These are phyloP conservation scores for Skeletonema marinoi DNA, from an alignment of 108 stramenopile species.

Conservation along the genomic window DNA sequence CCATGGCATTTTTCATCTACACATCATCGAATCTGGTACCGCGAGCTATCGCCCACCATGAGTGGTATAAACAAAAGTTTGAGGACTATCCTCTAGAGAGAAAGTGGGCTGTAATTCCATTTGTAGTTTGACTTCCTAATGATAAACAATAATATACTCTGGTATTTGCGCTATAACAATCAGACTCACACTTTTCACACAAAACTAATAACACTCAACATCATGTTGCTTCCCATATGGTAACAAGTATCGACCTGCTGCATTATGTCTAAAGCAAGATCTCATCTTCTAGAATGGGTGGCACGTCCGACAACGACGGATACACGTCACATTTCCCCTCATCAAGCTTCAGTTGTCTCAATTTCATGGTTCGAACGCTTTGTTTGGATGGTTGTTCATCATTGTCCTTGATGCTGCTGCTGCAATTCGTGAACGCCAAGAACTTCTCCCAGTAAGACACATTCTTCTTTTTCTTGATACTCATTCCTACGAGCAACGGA, in stretches of 20 bases:
- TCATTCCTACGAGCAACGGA: neutral
- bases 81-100: conserved; percentile 68
- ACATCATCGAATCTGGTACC: conserved; percentile 85
- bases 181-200: neutral
- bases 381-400: neutral
- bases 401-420: neutral
- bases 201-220: neutral
- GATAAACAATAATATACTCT: neutral
- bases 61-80: conserved; percentile 87
- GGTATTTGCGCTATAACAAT: neutral
- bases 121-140: conserved; percentile 49
- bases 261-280: neutral
- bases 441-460: neutral
- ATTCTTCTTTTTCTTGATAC: neutral
- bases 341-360: neutral
- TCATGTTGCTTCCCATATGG: neutral
- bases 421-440: neutral
- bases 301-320: conserved; percentile 18
- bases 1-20: conserved; percentile 68
- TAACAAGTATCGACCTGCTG: neutral
- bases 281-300: neutral
- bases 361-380: neutral
- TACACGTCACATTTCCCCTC: conserved; percentile 6
- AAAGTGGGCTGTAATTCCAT: conserved; percentile 79
- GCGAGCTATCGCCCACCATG: conserved; percentile 79